Percentiles rank a stretch among this genome's conserved stretches.
phyloP scores from a whole-genome alignment of 305 asterid genomes.

The Fraxinus ornus region DNA sequence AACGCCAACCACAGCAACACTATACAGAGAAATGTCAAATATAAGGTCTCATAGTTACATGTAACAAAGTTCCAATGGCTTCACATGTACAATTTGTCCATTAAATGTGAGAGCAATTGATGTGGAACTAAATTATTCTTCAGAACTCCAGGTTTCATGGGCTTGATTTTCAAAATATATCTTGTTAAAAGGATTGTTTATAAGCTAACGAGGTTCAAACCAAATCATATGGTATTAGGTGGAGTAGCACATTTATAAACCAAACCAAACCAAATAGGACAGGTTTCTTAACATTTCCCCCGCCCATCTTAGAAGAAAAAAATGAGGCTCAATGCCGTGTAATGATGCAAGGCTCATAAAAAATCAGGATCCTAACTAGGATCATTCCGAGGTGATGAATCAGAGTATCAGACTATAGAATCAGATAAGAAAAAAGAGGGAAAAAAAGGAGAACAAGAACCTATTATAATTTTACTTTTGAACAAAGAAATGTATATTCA shows the following conservation, averaged over 20 bases:
- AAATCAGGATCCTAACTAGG: background rate
- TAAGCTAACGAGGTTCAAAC: background rate
- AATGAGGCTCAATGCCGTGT: background rate
- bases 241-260: background rate
- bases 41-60: background rate
- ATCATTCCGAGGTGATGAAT: background rate
- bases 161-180: background rate
- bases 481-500: background rate
- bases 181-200: background rate
- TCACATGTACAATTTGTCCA: background rate
- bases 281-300: background rate
- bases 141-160: background rate
- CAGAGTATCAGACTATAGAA: background rate
- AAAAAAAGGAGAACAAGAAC: background rate
- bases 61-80: background rate
- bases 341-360: background rate
- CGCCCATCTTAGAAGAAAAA: background rate
- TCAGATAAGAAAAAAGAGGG: background rate
- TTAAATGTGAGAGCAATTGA: conserved; percentile 13
- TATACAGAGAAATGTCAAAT: background rate
- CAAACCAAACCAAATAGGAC: background rate
- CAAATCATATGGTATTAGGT: background rate
- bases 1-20: background rate
- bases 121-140: conserved; percentile 4
- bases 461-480: background rate